Evolutionary conservation across 441 rosid genomes (phyloP).

Genomic region (Populus hybrid): DNA sequence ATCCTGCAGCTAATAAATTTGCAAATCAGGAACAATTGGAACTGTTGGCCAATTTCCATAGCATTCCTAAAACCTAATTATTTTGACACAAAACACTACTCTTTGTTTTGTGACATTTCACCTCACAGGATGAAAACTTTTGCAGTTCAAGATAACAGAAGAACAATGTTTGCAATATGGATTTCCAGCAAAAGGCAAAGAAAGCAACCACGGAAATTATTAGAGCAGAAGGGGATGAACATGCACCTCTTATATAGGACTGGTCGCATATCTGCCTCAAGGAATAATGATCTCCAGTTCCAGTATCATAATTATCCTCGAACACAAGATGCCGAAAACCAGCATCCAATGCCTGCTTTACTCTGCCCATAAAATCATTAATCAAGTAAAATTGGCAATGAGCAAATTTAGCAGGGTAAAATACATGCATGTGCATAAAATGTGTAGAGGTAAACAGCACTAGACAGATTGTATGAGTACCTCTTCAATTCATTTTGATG

Average conservation of each 20-base stretch:
- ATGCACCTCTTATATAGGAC: slow-evolving; percentile 69
- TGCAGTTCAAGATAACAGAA: background rate
- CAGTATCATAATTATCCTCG: slow-evolving; percentile 98
- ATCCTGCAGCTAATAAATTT: slow-evolving; percentile 3
- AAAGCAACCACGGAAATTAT: slow-evolving; percentile 7
- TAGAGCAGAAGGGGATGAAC: slow-evolving; percentile 6
- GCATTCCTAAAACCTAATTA: background rate
- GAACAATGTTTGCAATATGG: background rate
- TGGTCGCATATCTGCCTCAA: slow-evolving; percentile 97
- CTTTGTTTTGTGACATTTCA: background rate
- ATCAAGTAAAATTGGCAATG: slow-evolving; percentile 14
- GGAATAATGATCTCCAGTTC: slow-evolving; percentile 97
- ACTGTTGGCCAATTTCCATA: background rate
- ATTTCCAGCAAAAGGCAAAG: slow-evolving; percentile 10
- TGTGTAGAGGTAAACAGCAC: background rate
- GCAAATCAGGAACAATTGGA: background rate
- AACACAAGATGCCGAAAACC: slow-evolving; percentile 90
- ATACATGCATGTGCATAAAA: background rate
- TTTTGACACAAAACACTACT: background rate
- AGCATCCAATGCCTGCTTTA: slow-evolving; percentile 77
- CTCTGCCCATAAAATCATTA: slow-evolving; percentile 40
- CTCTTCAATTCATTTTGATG: slow-evolving; percentile 98
- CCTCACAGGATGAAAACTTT: background rate
- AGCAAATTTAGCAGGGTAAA: background rate
- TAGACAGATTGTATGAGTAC: slow-evolving; percentile 29